Base-by-base conservation (phyloP, 2,329 filamentous ascomycete species). In the Thelonectria discophora region DNA sequence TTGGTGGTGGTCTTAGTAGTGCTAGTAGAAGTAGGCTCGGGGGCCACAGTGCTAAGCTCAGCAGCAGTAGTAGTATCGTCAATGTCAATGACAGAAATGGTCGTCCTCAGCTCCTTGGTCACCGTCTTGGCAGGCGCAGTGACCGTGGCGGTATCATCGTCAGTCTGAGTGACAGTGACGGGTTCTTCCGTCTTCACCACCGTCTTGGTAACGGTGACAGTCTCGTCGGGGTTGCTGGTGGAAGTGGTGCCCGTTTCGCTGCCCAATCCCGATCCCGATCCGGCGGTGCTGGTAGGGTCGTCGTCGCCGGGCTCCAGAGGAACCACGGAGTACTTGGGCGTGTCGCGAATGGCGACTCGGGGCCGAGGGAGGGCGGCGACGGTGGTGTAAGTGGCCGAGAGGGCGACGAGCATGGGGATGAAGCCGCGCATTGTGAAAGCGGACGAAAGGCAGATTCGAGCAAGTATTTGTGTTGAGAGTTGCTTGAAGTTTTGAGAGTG, bases 291-390 rank as follows among this genome's bases (percentile, higher is more conserved):
- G 5, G 69, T 60, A 9, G 42, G 18, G 13, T 70, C 66, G 21
- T 69, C 65, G 6, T 74, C 65, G 15, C 66, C 69, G 2, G 76
- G 76, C 51, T 77, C 76, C n/a, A 79, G 65, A 13, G 77, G 76
- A 5, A 80, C 76, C 30, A 80, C 76, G 3, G 76, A 78, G 50
- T 80, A 80, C 20, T 70, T 69, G 2, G 76, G 77, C 50, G 72
- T 72, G n/a, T 67, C 71, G 18, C 75, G 75, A 45, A 59, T 62
- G 45, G 64, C 56, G 7, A 73, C 56, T 27, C 56, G 63, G 5
- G 65, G 64, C 24, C 66, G 72, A 10, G 76, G 76, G 3, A 78
- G 69, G 8, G 75, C 72, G 48, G 67, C 53, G 45, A 68, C 60
- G 9, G 62, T 64, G 42, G 73, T 65, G 47, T 73, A 63, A 54